Evolutionary conservation across 1,139 yeast genomes (phyloP).

Genomic region (Sporopachydermia cereana): DNA sequence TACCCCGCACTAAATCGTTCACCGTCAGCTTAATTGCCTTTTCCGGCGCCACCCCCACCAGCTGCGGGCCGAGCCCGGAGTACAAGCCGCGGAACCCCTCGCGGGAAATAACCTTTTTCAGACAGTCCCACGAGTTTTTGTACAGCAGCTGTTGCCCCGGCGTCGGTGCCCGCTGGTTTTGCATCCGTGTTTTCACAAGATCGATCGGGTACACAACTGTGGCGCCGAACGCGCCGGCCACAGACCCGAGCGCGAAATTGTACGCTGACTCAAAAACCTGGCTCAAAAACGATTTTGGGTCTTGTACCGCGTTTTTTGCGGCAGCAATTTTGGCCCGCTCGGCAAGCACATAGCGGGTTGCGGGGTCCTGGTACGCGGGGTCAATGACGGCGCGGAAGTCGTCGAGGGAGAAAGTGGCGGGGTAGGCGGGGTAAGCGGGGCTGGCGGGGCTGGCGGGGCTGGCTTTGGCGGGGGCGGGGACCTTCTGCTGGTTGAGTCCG

Average conservation of each 20-base stretch:
- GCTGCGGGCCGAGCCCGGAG: slow-evolving; percentile 88
- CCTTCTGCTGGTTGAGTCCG: slow-evolving; percentile 17
- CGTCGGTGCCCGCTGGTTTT: slow-evolving; percentile 69
- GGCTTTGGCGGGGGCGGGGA: slow-evolving; percentile 11
- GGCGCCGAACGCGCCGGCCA: slow-evolving; percentile 97
- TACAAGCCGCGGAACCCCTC: slow-evolving; percentile 89
- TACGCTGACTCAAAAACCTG: slow-evolving; percentile 72
- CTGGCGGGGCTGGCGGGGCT: too few species aligned
- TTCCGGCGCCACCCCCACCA: slow-evolving; percentile 96
- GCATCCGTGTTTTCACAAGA: slow-evolving; percentile 94
- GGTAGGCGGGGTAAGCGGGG: too few species aligned
- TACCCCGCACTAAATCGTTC: slow-evolving; percentile 74
- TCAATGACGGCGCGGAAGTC: slow-evolving; percentile 32
- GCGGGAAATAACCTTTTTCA: slow-evolving; percentile 56
- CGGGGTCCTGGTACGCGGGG: slow-evolving; percentile 32
- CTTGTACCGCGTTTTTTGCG: slow-evolving; percentile 29
- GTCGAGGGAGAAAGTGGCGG: slow-evolving; percentile 25
- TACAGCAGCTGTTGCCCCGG: slow-evolving; percentile 43
- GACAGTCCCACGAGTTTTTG: slow-evolving; percentile 78
- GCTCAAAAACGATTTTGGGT: slow-evolving; percentile 26
- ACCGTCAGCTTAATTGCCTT: slow-evolving; percentile 95
- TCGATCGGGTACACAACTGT: slow-evolving; percentile 97
- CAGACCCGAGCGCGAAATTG: slow-evolving; percentile 81
- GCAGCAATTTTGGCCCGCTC: slow-evolving; percentile 25
- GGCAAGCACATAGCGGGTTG: slow-evolving; percentile 23